Evolutionary conservation across 495 filamentous ascomycete species (phyloP).

Genomic region (Ascodesmis nigricans): DNA sequence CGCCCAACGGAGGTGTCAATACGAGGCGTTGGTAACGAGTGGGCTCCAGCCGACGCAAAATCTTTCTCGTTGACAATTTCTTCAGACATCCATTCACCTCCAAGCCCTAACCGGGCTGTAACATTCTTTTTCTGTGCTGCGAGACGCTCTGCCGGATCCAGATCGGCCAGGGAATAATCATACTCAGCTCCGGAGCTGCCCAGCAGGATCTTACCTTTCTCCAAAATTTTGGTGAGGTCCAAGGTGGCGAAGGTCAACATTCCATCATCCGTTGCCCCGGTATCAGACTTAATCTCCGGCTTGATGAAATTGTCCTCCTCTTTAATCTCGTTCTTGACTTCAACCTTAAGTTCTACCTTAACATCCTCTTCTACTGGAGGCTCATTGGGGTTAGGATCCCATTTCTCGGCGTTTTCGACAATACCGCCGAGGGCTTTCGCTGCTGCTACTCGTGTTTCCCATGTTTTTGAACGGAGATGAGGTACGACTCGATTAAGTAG

Average conservation of each 20-base stretch:
- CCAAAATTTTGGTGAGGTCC: conserved; percentile 57
- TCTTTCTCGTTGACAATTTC: conserved; percentile 49
- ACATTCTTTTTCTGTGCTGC: conserved; percentile 76
- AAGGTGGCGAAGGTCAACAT: conserved; percentile 46
- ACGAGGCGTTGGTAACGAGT: conserved; percentile 14
- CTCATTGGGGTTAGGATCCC: conserved; percentile 62
- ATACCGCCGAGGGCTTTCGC: conserved; percentile 86
- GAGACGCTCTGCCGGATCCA: conserved; percentile 61
- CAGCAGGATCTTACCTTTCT: conserved; percentile 57
- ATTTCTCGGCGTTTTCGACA: conserved; percentile 64
- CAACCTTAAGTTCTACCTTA: conserved; percentile 24
- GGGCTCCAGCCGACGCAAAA: conserved; percentile 25
- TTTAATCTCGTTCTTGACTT: conserved; percentile 30
- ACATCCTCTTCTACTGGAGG: conserved; percentile 22
- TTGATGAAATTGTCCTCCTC: conserved; percentile 25
- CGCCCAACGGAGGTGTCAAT: conserved; percentile 23
- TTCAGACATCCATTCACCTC: conserved; percentile 67
- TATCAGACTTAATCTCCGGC: conserved; percentile 25
- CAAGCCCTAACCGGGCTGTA: conserved; percentile 57
- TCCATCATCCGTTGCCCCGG: conserved; percentile 5
- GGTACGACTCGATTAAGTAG: conserved; percentile 87
- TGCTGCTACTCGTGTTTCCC: conserved; percentile 82
- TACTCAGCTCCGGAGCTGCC: conserved; percentile 66
- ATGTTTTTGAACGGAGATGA: conserved; percentile 75
- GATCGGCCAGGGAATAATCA: conserved; percentile 53